A percentile compares a stretch with the other conserved stretches of the same genome.
phyloP scores from a whole-genome alignment of 345 rosid genomes.

The Gossypium raimondii region DNA sequence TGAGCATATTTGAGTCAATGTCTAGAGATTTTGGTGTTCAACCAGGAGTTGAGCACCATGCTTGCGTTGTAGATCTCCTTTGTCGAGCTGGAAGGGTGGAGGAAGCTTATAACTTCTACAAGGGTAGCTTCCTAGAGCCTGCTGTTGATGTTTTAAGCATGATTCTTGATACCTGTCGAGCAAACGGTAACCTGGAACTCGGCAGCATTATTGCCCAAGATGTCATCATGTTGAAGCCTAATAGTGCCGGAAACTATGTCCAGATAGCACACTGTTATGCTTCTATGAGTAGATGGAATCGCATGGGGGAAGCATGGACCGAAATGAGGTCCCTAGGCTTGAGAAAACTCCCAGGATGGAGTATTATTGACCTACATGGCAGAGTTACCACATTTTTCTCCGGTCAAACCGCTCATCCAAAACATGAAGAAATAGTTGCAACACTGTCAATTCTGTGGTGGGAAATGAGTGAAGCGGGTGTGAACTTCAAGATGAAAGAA shows the following conservation, averaged over 20 bases:
- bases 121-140: conserved; percentile 34
- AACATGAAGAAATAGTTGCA: conserved; percentile 32
- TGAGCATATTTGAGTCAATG: conserved; percentile 54
- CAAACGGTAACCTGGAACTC: conserved; percentile 30
- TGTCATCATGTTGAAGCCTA: conserved; percentile 35
- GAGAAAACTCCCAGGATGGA: conserved; percentile 60
- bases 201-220: conserved; percentile 34
- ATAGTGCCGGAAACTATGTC: conserved; percentile 45
- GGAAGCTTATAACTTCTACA: conserved; percentile 54
- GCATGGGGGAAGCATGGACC: conserved; percentile 44
- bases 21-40: conserved; percentile 37
- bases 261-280: conserved; percentile 57
- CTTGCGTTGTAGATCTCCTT: conserved; percentile 60
- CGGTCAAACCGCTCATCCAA: conserved; percentile 45
- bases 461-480: conserved; percentile 31
- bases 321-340: conserved; percentile 51
- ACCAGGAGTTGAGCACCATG: conserved; percentile 49
- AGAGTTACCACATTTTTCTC: conserved; percentile 40
- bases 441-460: conserved; percentile 29
- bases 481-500: conserved; percentile 10
- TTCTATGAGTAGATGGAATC: conserved; percentile 51
- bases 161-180: conserved; percentile 51
- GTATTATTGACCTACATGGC: conserved; percentile 44
- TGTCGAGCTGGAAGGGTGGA: conserved; percentile 53
- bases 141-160: conserved; percentile 45